Evolutionary conservation across 1,284 basidiomycete genomes (phyloP).

Genomic region (Pascua guehoae): DNA sequence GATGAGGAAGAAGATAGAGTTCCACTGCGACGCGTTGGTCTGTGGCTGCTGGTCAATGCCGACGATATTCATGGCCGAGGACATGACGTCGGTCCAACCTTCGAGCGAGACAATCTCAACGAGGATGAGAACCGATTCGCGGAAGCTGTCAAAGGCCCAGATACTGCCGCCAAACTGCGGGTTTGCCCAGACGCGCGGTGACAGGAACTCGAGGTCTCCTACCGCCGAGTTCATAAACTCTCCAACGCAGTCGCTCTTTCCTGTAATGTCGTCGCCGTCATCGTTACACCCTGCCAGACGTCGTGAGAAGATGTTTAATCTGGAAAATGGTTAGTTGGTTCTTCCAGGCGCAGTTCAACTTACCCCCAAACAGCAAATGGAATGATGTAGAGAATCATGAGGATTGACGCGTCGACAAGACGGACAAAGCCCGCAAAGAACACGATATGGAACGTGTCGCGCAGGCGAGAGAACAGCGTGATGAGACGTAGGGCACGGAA

Average conservation of each 20-base stretch:
- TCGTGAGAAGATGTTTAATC: constrained; percentile 84
- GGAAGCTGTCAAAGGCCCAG: constrained; percentile 90
- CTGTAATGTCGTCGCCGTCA: constrained; percentile 50
- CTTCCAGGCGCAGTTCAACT: constrained; percentile 11
- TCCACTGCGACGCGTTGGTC: constrained; percentile 67
- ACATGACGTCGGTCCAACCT: constrained; percentile 94
- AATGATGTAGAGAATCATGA: constrained; percentile 94
- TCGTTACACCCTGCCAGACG: constrained; percentile 86
- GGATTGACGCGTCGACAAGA: constrained; percentile 83
- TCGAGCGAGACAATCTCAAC: constrained; percentile 96
- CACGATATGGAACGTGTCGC: constrained; percentile 85
- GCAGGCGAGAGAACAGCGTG: constrained; percentile 80
- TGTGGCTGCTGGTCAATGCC: constrained; percentile 67
- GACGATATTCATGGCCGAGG: constrained; percentile 72
- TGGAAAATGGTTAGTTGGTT: constrained; percentile 1
- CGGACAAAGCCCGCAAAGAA: constrained; percentile 82
- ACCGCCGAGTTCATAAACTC: constrained; percentile 60
- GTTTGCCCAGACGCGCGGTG: constrained; percentile 84
- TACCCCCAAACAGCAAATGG: constrained; percentile 94
- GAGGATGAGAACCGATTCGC: constrained; percentile 78
- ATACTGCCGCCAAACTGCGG: constrained; percentile 68
- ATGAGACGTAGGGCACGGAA: constrained; percentile 85
- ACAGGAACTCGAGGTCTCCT: constrained; percentile 62
- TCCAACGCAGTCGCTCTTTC: constrained; percentile 65
- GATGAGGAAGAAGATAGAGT: constrained; percentile 87